phyloP scores from a whole-genome alignment of 768 basidiomycete species.

The Lentinula boryana region DNA sequence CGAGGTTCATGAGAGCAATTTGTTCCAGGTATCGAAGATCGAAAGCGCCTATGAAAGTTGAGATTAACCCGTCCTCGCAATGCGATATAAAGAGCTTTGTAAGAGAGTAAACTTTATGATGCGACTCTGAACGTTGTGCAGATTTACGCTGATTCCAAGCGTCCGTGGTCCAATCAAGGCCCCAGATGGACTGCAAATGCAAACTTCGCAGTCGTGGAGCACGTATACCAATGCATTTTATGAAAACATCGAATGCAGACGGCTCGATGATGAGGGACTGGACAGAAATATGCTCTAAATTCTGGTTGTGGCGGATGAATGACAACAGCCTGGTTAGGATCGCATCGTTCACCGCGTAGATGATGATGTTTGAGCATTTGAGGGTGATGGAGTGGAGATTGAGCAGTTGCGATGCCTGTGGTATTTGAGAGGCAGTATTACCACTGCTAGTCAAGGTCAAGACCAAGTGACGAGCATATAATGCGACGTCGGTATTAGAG shows the following conservation, averaged over 20 bases:
- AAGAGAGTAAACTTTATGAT: background rate
- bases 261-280: background rate
- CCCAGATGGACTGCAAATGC: background rate
- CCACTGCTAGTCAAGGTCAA: background rate
- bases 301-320: conserved; percentile 1
- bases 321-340: background rate
- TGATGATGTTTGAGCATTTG: background rate
- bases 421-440: background rate
- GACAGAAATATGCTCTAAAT: background rate
- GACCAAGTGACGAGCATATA: background rate
- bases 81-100: background rate
- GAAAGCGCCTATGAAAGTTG: background rate
- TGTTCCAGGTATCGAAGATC: background rate
- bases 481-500: background rate
- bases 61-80: background rate
- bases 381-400: background rate
- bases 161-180: background rate
- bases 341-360: background rate
- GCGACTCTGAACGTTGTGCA: background rate
- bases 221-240: background rate
- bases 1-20: background rate
- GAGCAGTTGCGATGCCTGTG: background rate
- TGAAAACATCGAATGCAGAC: background rate
- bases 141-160: background rate
- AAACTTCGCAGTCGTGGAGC: background rate